phyloP scores from a whole-genome alignment of 129 eudicot species.

The Erigeron canadensis region DNA sequence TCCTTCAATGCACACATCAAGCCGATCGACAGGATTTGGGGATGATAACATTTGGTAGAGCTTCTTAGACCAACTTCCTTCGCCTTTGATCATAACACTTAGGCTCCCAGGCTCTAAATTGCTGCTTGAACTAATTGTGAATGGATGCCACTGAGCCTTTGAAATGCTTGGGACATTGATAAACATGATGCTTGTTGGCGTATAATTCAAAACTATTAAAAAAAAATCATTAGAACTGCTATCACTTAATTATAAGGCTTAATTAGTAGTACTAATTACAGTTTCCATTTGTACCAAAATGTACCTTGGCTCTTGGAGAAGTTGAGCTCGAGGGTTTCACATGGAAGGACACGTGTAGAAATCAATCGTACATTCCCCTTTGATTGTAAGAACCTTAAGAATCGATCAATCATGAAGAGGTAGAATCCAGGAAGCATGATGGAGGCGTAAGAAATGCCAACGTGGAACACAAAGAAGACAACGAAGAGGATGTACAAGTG shows the following conservation, averaged over 20 bases:
- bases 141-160: conserved; percentile 95
- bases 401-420: conserved; percentile 73
- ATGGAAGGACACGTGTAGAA: conserved; percentile 64
- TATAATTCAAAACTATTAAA: conserved; percentile 52
- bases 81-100: conserved; percentile 69
- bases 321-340: conserved; percentile 67
- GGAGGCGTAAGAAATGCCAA: conserved; percentile 58
- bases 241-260: not conserved
- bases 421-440: conserved; percentile 79
- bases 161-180: conserved; percentile 78
- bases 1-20: conserved; percentile 70
- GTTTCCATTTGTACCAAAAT: not conserved
- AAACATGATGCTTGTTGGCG: conserved; percentile 78
- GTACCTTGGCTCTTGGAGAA: conserved; percentile 63
- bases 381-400: conserved; percentile 63
- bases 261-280: not conserved
- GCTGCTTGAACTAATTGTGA: conserved; percentile 75
- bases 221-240: not conserved
- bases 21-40: conserved; percentile 45
- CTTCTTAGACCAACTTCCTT: conserved; percentile 81
- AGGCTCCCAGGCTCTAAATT: conserved; percentile 70
- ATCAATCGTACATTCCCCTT: conserved; percentile 46
- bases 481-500: conserved; percentile 63
- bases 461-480: conserved; percentile 62
- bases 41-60: conserved; percentile 60